phyloP scores from a whole-genome alignment of 495 filamentous ascomycete species.

The Aspergillus cavernicola region DNA sequence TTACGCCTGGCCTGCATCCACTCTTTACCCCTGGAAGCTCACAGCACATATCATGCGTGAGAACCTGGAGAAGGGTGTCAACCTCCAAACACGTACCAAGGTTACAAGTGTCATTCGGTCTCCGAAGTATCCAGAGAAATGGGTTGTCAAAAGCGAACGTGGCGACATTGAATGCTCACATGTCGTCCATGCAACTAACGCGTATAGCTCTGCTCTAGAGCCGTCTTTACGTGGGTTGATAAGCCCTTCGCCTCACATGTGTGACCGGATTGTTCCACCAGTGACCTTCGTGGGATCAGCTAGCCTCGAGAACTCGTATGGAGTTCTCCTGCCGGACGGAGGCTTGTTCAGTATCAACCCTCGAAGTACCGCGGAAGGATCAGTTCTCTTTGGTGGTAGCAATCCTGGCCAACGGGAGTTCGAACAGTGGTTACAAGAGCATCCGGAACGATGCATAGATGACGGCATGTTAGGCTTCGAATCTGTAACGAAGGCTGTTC shows the following conservation, averaged over 20 bases:
- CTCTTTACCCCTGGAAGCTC: conserved; percentile 2
- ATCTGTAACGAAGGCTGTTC: neutral
- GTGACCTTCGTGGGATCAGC: neutral
- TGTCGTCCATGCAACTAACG: neutral
- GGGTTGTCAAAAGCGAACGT: neutral
- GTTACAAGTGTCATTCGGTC: neutral
- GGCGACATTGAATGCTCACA: neutral
- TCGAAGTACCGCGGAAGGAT: neutral
- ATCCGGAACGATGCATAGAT: neutral
- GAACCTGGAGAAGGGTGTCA: neutral
- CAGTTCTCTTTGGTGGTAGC: conserved; percentile 3
- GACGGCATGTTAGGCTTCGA: neutral
- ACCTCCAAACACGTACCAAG: neutral
- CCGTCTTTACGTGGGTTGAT: conserved; percentile 2
- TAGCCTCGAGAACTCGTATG: neutral
- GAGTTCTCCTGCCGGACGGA: neutral
- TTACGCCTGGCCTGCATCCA: neutral
- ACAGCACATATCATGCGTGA: conserved; percentile 2
- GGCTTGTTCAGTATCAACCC: conserved; percentile 6
- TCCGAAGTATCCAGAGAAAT: neutral
- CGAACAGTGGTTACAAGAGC: neutral
- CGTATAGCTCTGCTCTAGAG: conserved; percentile 5
- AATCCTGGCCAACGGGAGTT: conserved; percentile 4
- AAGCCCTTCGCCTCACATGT: conserved; percentile 1
- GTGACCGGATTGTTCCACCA: neutral